Evolutionary conservation across 2,329 filamentous ascomycete species (phyloP).

Genomic region (Colletotrichum salicis): DNA sequence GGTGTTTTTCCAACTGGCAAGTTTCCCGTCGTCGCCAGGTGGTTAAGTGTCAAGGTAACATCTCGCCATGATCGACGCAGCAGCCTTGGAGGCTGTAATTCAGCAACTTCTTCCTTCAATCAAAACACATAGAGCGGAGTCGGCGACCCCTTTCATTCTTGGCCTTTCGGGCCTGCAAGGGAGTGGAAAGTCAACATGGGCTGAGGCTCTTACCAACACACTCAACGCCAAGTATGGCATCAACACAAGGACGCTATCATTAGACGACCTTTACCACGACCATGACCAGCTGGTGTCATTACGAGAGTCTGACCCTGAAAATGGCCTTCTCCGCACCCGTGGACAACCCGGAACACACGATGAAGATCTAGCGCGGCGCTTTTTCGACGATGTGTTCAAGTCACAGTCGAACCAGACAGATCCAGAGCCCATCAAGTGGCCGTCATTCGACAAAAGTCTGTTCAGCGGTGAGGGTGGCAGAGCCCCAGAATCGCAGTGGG

Average conservation of each 20-base stretch:
- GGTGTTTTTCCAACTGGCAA: background rate
- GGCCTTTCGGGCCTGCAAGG: constrained; percentile 32
- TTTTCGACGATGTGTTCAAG: constrained; percentile 18
- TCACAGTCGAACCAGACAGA: background rate
- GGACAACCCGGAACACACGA: constrained; percentile 33
- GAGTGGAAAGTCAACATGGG: constrained; percentile 35
- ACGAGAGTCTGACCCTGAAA: constrained; percentile 17
- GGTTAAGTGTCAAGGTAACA: background rate
- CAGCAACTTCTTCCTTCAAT: constrained; percentile 22
- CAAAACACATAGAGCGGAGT: background rate
- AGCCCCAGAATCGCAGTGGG: constrained; percentile 12
- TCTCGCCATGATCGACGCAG: constrained; percentile 20
- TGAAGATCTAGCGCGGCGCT: constrained; percentile 20
- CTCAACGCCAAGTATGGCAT: constrained; percentile 27
- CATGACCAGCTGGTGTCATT: constrained; percentile 22
- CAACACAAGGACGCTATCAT: constrained; percentile 28
- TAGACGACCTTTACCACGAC: constrained; percentile 33
- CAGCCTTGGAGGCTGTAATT: constrained; percentile 13
- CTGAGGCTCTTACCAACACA: constrained; percentile 22
- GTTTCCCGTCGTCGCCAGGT: background rate
- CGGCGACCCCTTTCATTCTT: constrained; percentile 21
- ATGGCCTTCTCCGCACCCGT: constrained; percentile 23
- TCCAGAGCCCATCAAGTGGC: constrained; percentile 9
- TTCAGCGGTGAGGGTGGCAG: constrained; percentile 27
- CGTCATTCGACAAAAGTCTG: constrained; percentile 32